A percentile compares a stretch with the other conserved stretches of the same genome.
Conservation (phyloP, 495 filamentous ascomycete species). For the Cercophora newfieldiana region DNA sequence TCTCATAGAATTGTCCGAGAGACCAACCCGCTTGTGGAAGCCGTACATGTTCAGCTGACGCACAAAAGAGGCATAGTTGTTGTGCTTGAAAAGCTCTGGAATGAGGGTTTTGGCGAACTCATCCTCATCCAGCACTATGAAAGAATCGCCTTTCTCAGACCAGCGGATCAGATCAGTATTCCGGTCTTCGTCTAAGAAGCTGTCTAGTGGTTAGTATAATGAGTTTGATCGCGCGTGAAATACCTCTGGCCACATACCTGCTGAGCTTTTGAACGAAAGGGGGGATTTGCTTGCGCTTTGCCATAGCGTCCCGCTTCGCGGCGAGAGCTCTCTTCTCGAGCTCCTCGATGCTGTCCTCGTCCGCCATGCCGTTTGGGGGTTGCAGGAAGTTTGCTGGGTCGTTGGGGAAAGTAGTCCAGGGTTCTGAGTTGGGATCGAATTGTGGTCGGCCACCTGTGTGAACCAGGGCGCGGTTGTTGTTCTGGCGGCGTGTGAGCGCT, state of each 20-base stretch:
- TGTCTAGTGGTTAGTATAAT: conserved; percentile 36
- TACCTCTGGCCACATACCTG: conserved; percentile 60
- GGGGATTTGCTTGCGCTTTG: conserved; percentile 90
- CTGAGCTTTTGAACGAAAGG: conserved; percentile 98
- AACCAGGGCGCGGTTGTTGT: conserved; percentile 63
- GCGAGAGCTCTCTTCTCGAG: conserved; percentile 71
- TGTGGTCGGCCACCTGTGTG: conserved; percentile 37
- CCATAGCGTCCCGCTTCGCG: conserved; percentile 80
- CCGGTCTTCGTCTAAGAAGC: conserved; percentile 88
- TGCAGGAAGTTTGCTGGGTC: conserved; percentile 38
- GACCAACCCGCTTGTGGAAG: conserved; percentile 96
- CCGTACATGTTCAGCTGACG: conserved; percentile 99
- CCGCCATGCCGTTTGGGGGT: conserved; percentile 39
- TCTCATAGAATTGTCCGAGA: conserved; percentile 96
- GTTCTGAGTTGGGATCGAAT: conserved; percentile 46
- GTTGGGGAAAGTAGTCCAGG: conserved; percentile 53
- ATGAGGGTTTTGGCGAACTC: conserved; percentile 98
- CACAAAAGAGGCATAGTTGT: conserved; percentile 98
- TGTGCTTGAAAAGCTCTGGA: conserved; percentile 97
- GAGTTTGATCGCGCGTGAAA: not conserved
- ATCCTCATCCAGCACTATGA: conserved; percentile 95
- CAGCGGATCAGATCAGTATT: conserved; percentile 95
- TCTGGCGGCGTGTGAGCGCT: conserved; percentile 64
- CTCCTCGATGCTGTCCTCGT: conserved; percentile 70
- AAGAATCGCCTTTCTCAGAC: conserved; percentile 94